These are phyloP conservation scores for Rhododendron ferrugineum DNA, from an alignment of 148 eudicot genomes.

Conservation along the genomic window DNA sequence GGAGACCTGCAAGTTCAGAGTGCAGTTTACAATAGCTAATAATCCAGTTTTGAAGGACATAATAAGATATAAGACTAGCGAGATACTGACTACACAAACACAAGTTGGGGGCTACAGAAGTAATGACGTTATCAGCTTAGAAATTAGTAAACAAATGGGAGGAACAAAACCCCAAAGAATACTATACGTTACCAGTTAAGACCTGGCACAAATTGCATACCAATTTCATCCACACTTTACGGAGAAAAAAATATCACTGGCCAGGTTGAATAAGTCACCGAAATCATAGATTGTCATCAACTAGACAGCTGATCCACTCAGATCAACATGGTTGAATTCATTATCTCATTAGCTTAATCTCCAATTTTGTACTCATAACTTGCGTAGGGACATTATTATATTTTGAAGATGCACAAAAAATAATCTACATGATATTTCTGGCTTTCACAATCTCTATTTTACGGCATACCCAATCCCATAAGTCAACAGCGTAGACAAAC, in stretches of 20 bases:
- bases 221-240: background rate
- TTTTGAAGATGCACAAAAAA: conserved; percentile 1
- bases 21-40: background rate
- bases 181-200: background rate
- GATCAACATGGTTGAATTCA: background rate
- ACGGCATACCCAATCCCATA: background rate
- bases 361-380: background rate
- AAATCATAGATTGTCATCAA: background rate
- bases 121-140: background rate
- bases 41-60: background rate
- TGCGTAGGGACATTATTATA: background rate
- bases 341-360: background rate
- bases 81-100: background rate
- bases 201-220: background rate
- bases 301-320: background rate
- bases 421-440: background rate
- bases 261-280: background rate
- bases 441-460: background rate
- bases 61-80: background rate
- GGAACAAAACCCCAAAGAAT: background rate
- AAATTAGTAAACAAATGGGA: background rate
- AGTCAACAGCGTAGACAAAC: background rate
- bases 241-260: background rate
- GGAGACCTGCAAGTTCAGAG: conserved; percentile 65
- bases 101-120: background rate